Conservation (phyloP, 1,284 basidiomycete species). For the Cryptococcus sp. region DNA sequence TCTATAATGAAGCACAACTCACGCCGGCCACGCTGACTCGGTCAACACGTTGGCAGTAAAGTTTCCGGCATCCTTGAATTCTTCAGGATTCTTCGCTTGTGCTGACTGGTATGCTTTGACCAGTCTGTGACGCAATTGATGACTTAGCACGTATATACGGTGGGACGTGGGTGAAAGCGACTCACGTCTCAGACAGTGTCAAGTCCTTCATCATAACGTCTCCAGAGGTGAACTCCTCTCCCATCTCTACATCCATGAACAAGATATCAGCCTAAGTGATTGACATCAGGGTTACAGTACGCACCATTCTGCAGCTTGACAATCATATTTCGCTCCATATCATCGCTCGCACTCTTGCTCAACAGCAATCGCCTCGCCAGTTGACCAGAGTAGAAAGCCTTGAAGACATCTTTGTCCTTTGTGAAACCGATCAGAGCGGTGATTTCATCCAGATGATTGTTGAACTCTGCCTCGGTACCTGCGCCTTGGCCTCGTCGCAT, state of each 20-base stretch:
- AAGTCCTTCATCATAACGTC: constrained; percentile 57
- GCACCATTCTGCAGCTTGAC: constrained; percentile 81
- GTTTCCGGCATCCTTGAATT: constrained; percentile 49
- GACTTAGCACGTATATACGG: background rate
- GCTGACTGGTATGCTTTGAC: constrained; percentile 56
- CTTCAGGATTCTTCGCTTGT: constrained; percentile 46
- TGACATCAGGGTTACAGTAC: constrained; percentile 42
- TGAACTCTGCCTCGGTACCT: constrained; percentile 70
- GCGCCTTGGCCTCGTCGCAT: constrained; percentile 83
- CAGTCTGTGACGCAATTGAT: constrained; percentile 36
- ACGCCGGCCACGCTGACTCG: constrained; percentile 61
- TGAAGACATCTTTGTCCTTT: constrained; percentile 84
- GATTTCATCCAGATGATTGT: constrained; percentile 70
- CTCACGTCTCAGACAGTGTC: constrained; percentile 51
- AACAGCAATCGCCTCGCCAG: constrained; percentile 87
- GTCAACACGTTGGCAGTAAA: constrained; percentile 61
- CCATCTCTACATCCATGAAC: constrained; percentile 42
- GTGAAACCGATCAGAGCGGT: constrained; percentile 85
- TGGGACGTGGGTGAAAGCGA: background rate
- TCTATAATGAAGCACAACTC: constrained; percentile 15
- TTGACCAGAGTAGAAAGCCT: constrained; percentile 88
- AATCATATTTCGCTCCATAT: constrained; percentile 87
- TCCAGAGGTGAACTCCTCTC: constrained; percentile 55
- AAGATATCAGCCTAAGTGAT: background rate
- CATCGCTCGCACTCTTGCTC: constrained; percentile 82